Conservation (phyloP, 1,139 yeast genomes). For the Blastobotrys illinoisensis region DNA sequence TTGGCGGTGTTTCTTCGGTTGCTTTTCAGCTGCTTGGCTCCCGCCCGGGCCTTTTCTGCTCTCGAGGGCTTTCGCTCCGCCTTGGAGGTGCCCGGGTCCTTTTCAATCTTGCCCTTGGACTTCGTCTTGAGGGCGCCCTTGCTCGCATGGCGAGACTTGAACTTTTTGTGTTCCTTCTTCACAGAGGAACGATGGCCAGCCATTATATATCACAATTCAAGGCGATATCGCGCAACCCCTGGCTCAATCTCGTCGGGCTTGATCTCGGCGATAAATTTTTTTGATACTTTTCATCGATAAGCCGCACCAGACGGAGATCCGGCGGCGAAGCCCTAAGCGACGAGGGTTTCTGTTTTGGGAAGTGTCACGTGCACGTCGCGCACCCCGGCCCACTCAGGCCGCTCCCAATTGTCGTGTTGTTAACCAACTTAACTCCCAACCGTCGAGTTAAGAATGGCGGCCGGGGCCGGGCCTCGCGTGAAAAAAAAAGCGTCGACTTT, state of each 20-base stretch:
- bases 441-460: background rate
- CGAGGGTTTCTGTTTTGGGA: background rate
- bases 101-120: slow-evolving; percentile 85
- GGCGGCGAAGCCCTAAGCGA: background rate
- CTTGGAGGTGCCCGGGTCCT: slow-evolving; percentile 42
- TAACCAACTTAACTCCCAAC: background rate
- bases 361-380: background rate
- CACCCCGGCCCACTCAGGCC: background rate
- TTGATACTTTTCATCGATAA: background rate
- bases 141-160: slow-evolving; percentile 88
- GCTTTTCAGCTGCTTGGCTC: slow-evolving; percentile 55
- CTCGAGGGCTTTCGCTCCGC: slow-evolving; percentile 41
- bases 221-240: background rate
- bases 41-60: slow-evolving; percentile 85
- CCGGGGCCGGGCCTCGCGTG: background rate
- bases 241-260: too few relatives aligned
- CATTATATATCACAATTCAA: background rate
- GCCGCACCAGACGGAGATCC: background rate
- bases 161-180: slow-evolving; percentile 81
- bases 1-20: slow-evolving; percentile 76
- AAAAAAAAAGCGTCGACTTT: background rate
- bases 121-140: slow-evolving; percentile 79
- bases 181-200: slow-evolving; percentile 64
- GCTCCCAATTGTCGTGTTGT: background rate
- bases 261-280: background rate